Percentiles rank a stretch among this genome's conserved stretches.
Conservation (phyloP, 225 moss, liverwort and hornwort species). For the Lunularia cruciata region DNA sequence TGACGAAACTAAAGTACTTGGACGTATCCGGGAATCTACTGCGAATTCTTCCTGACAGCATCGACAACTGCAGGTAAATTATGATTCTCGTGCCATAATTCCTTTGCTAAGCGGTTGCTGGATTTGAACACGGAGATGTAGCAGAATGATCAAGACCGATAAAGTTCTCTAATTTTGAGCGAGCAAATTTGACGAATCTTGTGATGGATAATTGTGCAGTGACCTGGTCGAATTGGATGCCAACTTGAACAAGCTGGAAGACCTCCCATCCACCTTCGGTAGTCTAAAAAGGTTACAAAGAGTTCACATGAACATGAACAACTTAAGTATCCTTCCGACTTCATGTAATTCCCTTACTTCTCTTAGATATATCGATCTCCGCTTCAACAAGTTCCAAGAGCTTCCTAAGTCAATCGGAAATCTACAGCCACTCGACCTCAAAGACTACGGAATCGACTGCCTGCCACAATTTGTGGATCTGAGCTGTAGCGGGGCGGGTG, state of each 20-base stretch:
- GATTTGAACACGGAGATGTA: not conserved
- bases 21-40: constrained; percentile 61
- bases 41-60: constrained; percentile 53
- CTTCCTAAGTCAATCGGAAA: not conserved
- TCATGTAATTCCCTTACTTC: not conserved
- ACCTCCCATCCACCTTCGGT: not conserved
- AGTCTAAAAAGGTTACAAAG: not conserved
- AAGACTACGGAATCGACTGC: not conserved
- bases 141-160: not conserved
- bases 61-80: constrained; percentile 72
- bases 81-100: too few species aligned
- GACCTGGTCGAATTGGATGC: not conserved
- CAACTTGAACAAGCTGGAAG: not conserved
- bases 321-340: not conserved
- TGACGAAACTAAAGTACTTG: constrained; percentile 53
- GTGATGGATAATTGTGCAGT: not conserved
- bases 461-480: not conserved
- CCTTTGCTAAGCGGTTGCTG: too few species aligned
- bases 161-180: too few species aligned
- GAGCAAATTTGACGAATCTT: too few species aligned
- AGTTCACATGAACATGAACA: not conserved
- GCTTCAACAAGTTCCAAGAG: not conserved
- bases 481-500: not conserved
- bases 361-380: not conserved
- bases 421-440: not conserved